A percentile compares a stretch with the other conserved stretches of the same genome.
These are phyloP conservation scores for Marchantia polymorpha DNA, from an alignment of 225 moss, liverwort and hornwort genomes.

Conservation along the genomic window DNA sequence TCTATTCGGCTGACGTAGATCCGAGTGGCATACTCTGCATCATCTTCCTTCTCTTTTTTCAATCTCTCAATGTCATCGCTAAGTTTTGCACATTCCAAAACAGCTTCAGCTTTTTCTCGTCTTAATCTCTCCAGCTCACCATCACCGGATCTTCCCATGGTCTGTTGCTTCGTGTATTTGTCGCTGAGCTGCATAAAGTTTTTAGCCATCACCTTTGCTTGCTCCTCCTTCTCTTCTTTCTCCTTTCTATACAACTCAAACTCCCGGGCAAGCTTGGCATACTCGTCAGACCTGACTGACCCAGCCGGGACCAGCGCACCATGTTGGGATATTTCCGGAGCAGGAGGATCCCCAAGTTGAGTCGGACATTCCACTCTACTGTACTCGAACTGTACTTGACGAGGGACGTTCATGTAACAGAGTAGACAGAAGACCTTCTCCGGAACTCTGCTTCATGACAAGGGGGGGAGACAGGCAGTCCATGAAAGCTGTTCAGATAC, in stretches of 20 bases:
- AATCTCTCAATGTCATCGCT: constrained; percentile 27
- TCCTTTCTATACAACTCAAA: constrained; percentile 35
- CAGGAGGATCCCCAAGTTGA: constrained; percentile 43
- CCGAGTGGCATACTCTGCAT: constrained; percentile 23
- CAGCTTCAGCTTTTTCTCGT: constrained; percentile 28
- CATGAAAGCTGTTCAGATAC: not conserved
- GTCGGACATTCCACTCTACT: constrained; percentile 42
- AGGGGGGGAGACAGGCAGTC: not conserved
- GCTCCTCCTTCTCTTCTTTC: constrained; percentile 36
- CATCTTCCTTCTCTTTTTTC: constrained; percentile 31
- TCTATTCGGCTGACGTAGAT: constrained; percentile 22
- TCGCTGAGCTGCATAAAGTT: constrained; percentile 19
- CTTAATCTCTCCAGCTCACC: constrained; percentile 26
- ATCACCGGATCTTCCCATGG: not conserved
- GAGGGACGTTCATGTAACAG: constrained; percentile 41
- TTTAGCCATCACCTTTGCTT: constrained; percentile 22
- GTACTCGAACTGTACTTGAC: constrained; percentile 40
- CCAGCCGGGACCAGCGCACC: not conserved
- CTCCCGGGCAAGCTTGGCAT: constrained; percentile 34
- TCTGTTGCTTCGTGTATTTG: constrained; percentile 11
- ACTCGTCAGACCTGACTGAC: constrained; percentile 32
- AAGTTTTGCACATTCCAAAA: constrained; percentile 17
- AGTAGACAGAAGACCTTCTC: constrained; percentile 41
- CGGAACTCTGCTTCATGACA: constrained; percentile 26
- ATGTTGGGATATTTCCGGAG: constrained; percentile 20